Evolutionary conservation across 441 rosid species (phyloP).

Genomic region (Syzygium malaccense): DNA sequence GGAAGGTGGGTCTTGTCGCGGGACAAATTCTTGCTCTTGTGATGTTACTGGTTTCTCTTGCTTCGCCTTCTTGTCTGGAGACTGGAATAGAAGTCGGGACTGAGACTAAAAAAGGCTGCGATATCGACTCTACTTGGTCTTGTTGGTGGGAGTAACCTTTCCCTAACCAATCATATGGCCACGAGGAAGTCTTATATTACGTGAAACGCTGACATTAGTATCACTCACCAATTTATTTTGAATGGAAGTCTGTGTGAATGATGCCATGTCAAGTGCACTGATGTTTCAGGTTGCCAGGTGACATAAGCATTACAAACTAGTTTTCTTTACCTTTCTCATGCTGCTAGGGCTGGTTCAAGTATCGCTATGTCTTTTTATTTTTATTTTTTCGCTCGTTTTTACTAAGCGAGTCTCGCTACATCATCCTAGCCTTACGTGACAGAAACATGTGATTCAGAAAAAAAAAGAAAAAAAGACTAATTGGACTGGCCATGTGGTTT

Average conservation of each 20-base stretch:
- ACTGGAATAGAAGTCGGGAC: background rate
- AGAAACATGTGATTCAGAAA: background rate
- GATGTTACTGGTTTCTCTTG: background rate
- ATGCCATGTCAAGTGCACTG: background rate
- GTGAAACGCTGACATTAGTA: background rate
- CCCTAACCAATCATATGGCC: background rate
- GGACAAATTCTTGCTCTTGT: background rate
- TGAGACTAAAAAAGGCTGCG: background rate
- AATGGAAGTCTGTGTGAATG: background rate
- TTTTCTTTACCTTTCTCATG: background rate
- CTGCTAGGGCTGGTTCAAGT: background rate
- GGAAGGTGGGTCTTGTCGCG: background rate
- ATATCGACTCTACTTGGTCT: background rate
- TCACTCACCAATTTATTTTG: background rate
- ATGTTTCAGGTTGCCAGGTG: background rate
- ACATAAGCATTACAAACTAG: background rate
- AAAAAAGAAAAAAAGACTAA: background rate
- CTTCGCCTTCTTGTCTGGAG: background rate
- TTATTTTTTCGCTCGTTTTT: background rate
- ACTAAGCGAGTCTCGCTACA: background rate
- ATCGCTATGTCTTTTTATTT: background rate
- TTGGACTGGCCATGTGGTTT: background rate
- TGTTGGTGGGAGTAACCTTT: background rate
- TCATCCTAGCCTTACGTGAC: background rate
- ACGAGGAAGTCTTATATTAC: background rate